These are phyloP conservation scores for Xylaria sp. DNA, from an alignment of 2,329 filamentous ascomycete species.

Conservation along the genomic window DNA sequence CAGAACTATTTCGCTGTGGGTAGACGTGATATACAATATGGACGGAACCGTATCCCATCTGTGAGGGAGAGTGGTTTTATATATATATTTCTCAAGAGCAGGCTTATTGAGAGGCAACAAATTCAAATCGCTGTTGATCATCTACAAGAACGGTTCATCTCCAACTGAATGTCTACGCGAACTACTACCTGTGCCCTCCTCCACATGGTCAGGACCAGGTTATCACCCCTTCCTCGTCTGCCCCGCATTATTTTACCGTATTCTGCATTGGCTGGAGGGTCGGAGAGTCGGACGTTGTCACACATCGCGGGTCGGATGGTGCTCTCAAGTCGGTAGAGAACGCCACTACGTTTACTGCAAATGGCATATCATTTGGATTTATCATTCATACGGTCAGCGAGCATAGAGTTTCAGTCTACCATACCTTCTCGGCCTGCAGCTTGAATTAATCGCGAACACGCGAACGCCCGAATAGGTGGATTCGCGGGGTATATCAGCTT, in stretches of 20 bases:
- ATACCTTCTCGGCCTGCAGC: too few relatives aligned
- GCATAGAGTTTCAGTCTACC: not conserved
- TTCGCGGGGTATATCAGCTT: not conserved
- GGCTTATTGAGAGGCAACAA: not conserved
- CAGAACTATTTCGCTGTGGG: not conserved
- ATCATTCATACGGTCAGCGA: not conserved
- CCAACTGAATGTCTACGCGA: too few relatives aligned
- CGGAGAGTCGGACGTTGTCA: constrained; percentile 26
- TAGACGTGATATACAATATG: not conserved
- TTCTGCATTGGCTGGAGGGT: not conserved
- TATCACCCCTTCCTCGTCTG: not conserved
- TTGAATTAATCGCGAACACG: constrained; percentile 14
- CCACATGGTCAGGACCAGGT: not conserved
- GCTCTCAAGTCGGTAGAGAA: not conserved
- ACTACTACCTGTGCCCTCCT: not conserved
- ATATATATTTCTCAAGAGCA: not conserved
- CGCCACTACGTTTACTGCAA: not conserved
- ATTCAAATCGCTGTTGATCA: not conserved
- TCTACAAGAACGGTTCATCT: not conserved
- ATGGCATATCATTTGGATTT: not conserved
- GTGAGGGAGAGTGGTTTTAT: not conserved
- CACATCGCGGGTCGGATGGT: constrained; percentile 9
- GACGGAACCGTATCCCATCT: not conserved
- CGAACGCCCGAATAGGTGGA: constrained; percentile 15
- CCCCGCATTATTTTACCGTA: not conserved